A percentile compares a stretch with the other conserved stretches of the same genome.
These are phyloP conservation scores for Ogataea allantospora DNA, from an alignment of 805 yeast species.

Conservation along the genomic window DNA sequence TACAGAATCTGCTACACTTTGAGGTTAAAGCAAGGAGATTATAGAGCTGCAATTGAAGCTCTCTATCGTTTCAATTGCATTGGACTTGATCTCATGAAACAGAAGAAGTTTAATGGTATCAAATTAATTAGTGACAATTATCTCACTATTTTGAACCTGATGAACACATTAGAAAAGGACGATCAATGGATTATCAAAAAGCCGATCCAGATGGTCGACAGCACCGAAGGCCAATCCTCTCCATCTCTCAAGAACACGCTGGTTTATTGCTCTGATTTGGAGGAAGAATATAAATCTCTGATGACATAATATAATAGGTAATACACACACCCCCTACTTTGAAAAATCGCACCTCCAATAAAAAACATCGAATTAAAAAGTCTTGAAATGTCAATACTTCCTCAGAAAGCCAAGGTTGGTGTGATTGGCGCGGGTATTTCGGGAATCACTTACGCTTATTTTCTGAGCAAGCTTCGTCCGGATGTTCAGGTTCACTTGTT, in stretches of 20 bases:
- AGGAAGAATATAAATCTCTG: constrained; percentile 22
- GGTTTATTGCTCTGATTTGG: constrained; percentile 21
- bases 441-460: constrained; percentile 73
- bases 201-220: constrained; percentile 11
- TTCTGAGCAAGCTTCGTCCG: constrained; percentile 69
- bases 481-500: constrained; percentile 63
- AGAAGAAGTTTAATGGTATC: constrained; percentile 16
- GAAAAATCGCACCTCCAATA: constrained; percentile 8
- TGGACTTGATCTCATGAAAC: constrained; percentile 12
- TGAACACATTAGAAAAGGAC: constrained; percentile 36
- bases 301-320: constrained; percentile 5
- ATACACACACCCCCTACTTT: not conserved
- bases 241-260: constrained; percentile 5
- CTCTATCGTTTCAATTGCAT: constrained; percentile 40
- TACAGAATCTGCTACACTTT: constrained; percentile 52
- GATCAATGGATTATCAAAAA: constrained; percentile 42
- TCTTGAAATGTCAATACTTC: constrained; percentile 4
- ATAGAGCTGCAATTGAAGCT: constrained; percentile 47
- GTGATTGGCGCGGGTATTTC: constrained; percentile 89
- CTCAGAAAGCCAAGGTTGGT: constrained; percentile 42
- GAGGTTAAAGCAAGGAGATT: constrained; percentile 48
- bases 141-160: constrained; percentile 38
- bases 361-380: constrained; percentile 5
- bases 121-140: constrained; percentile 36
- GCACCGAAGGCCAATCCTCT: constrained; percentile 3